Percentiles rank a stretch among this genome's conserved stretches.
Evolutionary conservation across 2,329 filamentous ascomycete genomes (phyloP).

Genomic region (Phialophora macrospora): DNA sequence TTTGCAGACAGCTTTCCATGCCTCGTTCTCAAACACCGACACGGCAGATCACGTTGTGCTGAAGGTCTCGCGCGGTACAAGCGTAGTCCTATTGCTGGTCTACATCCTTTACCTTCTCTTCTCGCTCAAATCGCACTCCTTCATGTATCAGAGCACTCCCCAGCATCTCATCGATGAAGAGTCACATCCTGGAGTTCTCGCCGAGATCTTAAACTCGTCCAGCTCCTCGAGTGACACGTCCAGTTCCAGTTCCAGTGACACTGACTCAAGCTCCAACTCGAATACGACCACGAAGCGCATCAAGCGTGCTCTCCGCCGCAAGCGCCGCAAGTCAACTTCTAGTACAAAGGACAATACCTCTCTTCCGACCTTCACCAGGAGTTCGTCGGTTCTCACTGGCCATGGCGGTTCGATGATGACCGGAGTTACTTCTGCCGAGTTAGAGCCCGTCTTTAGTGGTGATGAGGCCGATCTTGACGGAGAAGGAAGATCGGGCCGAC

Average conservation of each 20-base stretch:
- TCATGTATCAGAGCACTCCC: slow-evolving; percentile 89
- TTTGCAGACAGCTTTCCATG: slow-evolving; percentile 77
- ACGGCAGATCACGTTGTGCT: slow-evolving; percentile 73
- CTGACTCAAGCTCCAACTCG: slow-evolving; percentile 69
- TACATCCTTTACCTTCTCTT: slow-evolving; percentile 85
- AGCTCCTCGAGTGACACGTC: slow-evolving; percentile 62
- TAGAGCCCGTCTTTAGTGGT: slow-evolving; percentile 49
- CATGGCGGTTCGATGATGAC: slow-evolving; percentile 33
- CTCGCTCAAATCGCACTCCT: slow-evolving; percentile 88
- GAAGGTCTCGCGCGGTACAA: slow-evolving; percentile 86
- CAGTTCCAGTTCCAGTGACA: slow-evolving; percentile 61
- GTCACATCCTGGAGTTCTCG: slow-evolving; percentile 80
- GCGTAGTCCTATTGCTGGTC: slow-evolving; percentile 79
- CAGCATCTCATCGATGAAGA: slow-evolving; percentile 93
- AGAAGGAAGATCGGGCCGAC: slow-evolving; percentile 42
- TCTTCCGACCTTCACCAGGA: slow-evolving; percentile 46
- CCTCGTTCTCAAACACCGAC: slow-evolving; percentile 70
- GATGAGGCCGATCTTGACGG: slow-evolving; percentile 61
- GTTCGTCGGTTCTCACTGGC: slow-evolving; percentile 47
- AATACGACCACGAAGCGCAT: slow-evolving; percentile 76
- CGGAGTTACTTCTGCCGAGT: slow-evolving; percentile 23
- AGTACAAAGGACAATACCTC: slow-evolving; percentile 68
- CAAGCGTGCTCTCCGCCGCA: slow-evolving; percentile 72
- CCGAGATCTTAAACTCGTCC: slow-evolving; percentile 78
- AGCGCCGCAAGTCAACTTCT: slow-evolving; percentile 76